These are phyloP conservation scores for Alternaria hordeiaustralica DNA, from an alignment of 2,329 filamentous ascomycete species.

Conservation along the genomic window DNA sequence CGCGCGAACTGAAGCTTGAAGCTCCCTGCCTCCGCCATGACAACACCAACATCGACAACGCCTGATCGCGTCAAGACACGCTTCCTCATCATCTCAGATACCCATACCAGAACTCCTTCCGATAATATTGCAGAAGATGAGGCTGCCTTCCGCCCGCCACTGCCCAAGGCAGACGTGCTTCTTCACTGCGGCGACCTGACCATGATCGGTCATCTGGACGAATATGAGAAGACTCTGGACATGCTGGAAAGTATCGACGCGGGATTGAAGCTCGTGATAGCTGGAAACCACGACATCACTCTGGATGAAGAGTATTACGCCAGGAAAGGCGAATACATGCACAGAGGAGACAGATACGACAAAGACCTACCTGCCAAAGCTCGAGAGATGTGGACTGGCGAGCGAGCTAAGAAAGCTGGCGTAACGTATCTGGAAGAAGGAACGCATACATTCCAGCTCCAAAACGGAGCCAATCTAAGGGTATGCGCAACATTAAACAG, in stretches of 20 bases:
- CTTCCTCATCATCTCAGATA: conserved; percentile 55
- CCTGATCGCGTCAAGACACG: conserved; percentile 44
- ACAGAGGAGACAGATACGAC: conserved; percentile 29
- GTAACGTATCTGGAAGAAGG: conserved; percentile 65
- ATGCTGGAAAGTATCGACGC: conserved; percentile 59
- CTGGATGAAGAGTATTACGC: conserved; percentile 60
- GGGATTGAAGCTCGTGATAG: conserved; percentile 66
- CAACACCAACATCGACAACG: not conserved
- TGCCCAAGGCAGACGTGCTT: conserved; percentile 60
- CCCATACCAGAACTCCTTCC: conserved; percentile 38
- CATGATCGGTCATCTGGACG: conserved; percentile 54
- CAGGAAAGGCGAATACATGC: conserved; percentile 35
- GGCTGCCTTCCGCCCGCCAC: conserved; percentile 44
- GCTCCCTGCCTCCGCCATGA: conserved; percentile 19
- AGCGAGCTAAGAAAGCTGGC: conserved; percentile 53
- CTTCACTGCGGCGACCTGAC: conserved; percentile 68
- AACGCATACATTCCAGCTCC: conserved; percentile 53
- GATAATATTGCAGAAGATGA: conserved; percentile 13
- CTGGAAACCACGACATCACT: conserved; percentile 64
- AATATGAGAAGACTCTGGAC: conserved; percentile 57
- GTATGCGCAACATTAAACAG: conserved; percentile 21
- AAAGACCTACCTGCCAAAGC: conserved; percentile 35
- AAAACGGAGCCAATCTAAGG: conserved; percentile 57
- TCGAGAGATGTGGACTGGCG: conserved; percentile 56
- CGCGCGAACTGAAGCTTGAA: not conserved